Base-by-base conservation (phyloP, 2,329 filamentous ascomycete genomes). In the Aspergillus japonicus region DNA sequence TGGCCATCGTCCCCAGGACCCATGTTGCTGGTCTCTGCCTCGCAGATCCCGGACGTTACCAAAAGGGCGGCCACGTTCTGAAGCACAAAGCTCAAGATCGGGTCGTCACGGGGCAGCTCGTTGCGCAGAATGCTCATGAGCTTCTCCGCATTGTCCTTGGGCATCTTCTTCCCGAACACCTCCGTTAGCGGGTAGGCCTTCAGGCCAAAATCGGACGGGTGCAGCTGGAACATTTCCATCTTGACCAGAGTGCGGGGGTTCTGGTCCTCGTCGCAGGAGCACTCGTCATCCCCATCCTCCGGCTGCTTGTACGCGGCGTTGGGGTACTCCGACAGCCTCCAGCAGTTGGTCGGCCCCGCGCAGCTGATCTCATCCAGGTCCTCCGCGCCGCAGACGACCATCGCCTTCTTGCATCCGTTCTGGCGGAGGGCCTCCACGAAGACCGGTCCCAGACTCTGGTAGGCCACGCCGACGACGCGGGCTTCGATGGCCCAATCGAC, bases 331-430 rank as follows among this genome's bases (percentile, higher is more conserved):
- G 80, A 80, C 26, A 97, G 78, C 77, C 87, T 87, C 95, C 95
- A 99, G 83, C 93, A 96, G 69, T 90, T 87, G 2, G 93, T 96
- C 39, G 83, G 83, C 0, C 95, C 94, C 1, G 94, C 95, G 68
- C 94, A 97, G 68, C 90, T 95, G 62, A 99, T 86, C 79, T 99
- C 95, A 73, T 99, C 95, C 31, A 99, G 86, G 68, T 98, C 92
- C 78, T 98, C 96, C 66, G 90, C 89, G 48, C 95, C 95, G 72
- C 94, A 99, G 19, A 98, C 90, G 23, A 99, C 85, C 76, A 99
- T 80, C 2, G 91, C 93, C 76, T 97, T 98, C 63, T 81, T 87
- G 47, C 87, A 87, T 26, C 93, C 93, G 16, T 86, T 85, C 66
- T 95, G 82, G 39, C 83, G 84, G 54, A 99, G 80, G 0, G 94